Percentiles rank a stretch among this genome's conserved stretches.
Evolutionary conservation across 257 asterid species (phyloP).

Genomic region (Ehretia macrophylla): DNA sequence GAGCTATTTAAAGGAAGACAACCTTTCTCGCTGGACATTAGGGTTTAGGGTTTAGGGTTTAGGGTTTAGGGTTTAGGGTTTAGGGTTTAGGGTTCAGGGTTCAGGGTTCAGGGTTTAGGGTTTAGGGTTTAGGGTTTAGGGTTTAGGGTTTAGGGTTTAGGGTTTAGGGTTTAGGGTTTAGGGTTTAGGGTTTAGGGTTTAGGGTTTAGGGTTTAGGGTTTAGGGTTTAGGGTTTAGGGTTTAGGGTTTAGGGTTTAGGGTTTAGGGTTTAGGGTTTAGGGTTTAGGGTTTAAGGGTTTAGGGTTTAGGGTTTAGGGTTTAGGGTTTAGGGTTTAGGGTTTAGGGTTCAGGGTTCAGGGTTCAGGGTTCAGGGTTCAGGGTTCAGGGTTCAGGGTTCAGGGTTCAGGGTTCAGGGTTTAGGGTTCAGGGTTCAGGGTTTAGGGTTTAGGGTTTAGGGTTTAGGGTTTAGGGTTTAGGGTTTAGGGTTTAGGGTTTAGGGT

Average conservation of each 20-base stretch:
- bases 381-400: slow-evolving; percentile 12
- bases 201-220: slow-evolving; percentile 7
- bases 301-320: slow-evolving; percentile 20
- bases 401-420: slow-evolving; percentile 5
- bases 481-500: slow-evolving; percentile 10
- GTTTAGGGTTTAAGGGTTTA: no score
- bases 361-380: slow-evolving; percentile 15
- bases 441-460: slow-evolving; percentile 10
- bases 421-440: slow-evolving; percentile 4
- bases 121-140: slow-evolving; percentile 12
- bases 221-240: slow-evolving; percentile 7
- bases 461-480: slow-evolving; percentile 8
- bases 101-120: slow-evolving; percentile 11
- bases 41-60: no score
- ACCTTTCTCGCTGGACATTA: no score
- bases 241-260: slow-evolving; percentile 12
- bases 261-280: slow-evolving; percentile 13
- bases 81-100: no score
- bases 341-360: slow-evolving; percentile 18
- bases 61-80: no score
- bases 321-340: slow-evolving; percentile 20
- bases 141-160: slow-evolving; percentile 12
- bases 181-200: slow-evolving; percentile 12
- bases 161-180: slow-evolving; percentile 16
- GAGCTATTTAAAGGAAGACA: no score